A percentile compares a stretch with the other conserved stretches of the same genome.
Evolutionary conservation across 139 green algal species (phyloP).

Genomic region (Edaphochlamys debaryana): DNA sequence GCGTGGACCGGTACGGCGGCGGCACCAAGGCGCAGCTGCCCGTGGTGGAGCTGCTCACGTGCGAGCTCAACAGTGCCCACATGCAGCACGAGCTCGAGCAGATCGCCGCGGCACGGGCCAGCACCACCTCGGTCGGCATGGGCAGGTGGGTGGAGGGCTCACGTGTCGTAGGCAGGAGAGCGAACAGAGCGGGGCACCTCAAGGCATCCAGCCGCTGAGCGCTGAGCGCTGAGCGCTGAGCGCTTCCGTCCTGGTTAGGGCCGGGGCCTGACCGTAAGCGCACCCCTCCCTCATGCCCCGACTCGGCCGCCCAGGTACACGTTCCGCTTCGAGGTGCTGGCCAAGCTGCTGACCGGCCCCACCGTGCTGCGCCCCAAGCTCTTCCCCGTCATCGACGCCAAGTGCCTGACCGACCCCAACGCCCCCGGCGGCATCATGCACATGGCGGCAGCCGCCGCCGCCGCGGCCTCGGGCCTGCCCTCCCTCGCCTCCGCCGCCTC

Average conservation of each 20-base stretch:
- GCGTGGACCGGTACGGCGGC: conserved; percentile 30
- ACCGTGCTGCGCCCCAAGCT: conserved; percentile 40
- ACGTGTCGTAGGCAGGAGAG: no score
- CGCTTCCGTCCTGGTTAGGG: no score
- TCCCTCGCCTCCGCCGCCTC: neutral
- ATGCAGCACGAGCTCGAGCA: conserved; percentile 21
- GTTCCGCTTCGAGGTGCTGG: conserved; percentile 34
- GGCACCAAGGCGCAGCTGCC: conserved; percentile 30
- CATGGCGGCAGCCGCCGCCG: neutral
- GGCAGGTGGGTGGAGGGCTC: conserved; percentile 35
- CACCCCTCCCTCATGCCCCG: no score
- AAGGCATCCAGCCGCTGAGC: no score
- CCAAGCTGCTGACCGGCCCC: conserved; percentile 23
- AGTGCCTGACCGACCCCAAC: neutral
- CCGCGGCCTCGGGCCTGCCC: neutral
- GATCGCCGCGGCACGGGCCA: neutral
- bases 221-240: no score
- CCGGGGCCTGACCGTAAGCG: no score
- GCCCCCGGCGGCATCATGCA: no score
- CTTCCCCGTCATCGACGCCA: neutral
- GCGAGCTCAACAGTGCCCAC: conserved; percentile 30
- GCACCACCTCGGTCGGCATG: conserved; percentile 2
- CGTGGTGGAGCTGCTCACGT: conserved; percentile 32
- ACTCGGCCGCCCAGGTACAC: conserved; percentile 32
- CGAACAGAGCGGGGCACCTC: no score